These are phyloP conservation scores for Eucalyptus urophylla DNA, from an alignment of 345 rosid species.

Conservation along the genomic window DNA sequence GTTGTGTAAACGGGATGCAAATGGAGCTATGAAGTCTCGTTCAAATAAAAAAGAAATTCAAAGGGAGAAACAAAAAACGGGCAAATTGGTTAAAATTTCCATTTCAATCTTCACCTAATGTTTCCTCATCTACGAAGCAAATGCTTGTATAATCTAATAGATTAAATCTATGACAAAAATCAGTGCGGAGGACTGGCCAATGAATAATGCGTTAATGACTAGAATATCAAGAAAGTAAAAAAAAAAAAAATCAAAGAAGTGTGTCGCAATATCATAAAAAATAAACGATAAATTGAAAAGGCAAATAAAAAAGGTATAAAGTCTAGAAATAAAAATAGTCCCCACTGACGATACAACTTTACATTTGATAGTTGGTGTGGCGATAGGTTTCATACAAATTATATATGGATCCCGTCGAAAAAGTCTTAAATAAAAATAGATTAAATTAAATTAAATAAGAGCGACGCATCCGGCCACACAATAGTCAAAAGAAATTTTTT, in stretches of 20 bases:
- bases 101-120: not conserved
- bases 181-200: accelerated
- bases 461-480: not conserved
- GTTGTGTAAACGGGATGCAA: not conserved
- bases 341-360: not conserved
- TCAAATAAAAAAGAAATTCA: not conserved
- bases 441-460: no score
- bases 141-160: not conserved
- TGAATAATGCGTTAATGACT: no score
- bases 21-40: not conserved
- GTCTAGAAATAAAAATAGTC: not conserved
- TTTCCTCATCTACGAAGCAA: not conserved
- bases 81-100: not conserved
- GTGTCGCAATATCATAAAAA: accelerated
- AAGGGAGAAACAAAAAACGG: not conserved
- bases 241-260: no score
- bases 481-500: not conserved
- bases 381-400: no score
- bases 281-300: no score
- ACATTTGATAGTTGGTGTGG: no score
- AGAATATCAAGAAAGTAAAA: no score
- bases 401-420: not conserved
- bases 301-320: not conserved
- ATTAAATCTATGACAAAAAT: not conserved
- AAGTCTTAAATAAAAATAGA: no score